phyloP scores from a whole-genome alignment of 164 flowering plant species.

The Dillenia suffruticosa region DNA sequence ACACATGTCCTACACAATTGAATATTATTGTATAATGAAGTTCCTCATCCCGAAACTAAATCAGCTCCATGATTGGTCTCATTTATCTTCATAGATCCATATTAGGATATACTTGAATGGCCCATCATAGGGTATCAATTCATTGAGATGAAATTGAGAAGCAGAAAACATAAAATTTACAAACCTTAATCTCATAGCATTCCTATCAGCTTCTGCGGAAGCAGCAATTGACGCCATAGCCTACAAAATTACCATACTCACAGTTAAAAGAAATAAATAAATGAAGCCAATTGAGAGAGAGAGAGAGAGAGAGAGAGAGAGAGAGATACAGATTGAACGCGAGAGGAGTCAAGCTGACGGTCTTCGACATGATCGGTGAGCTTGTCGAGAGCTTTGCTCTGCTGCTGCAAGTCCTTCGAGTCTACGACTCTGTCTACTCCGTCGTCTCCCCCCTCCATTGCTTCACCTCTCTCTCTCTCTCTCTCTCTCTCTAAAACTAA shows the following conservation, averaged over 20 bases:
- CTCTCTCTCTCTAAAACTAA: too few species aligned
- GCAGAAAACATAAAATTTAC: too few species aligned
- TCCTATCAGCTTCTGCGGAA: slow-evolving; percentile 79
- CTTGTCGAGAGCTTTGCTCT: slow-evolving; percentile 96
- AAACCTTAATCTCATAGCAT: slow-evolving; percentile 81
- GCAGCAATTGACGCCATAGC: slow-evolving; percentile 99
- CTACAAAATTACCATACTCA: slow-evolving; percentile 26
- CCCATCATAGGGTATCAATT: too few species aligned
- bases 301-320: background rate
- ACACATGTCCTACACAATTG: too few species aligned
- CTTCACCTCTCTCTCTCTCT: background rate
- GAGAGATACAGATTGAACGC: slow-evolving; percentile 71
- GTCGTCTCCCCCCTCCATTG: slow-evolving; percentile 64
- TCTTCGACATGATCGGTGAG: slow-evolving; percentile 98
- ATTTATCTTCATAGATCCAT: too few species aligned
- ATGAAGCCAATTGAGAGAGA: background rate
- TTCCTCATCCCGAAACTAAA: too few species aligned
- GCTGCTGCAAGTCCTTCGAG: slow-evolving; percentile 93
- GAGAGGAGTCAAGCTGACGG: slow-evolving; percentile 88
- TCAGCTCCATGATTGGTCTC: too few species aligned
- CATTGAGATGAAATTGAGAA: too few species aligned
- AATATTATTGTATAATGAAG: too few species aligned
- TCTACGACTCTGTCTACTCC: slow-evolving; percentile 57
- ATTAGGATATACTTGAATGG: too few species aligned
- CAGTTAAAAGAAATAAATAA: background rate